Base-by-base conservation (phyloP, 441 rosid species). In the Euphorbia neoarborescens region DNA sequence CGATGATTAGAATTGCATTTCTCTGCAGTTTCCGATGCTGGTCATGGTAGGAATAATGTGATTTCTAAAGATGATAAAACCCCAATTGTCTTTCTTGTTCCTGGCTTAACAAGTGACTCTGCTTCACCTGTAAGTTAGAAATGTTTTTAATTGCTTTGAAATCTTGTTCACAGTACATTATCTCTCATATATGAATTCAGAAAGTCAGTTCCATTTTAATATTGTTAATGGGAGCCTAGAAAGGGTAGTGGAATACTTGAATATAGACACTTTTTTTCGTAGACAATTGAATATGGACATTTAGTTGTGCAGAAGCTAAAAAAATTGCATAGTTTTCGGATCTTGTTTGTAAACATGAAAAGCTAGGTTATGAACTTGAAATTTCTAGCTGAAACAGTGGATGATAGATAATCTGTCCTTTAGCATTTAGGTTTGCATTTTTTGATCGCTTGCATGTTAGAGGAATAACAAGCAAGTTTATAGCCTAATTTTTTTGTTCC, bases 71-170 rank as follows among this genome's bases (percentile, higher is more conserved):
- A 88, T 68, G 93, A 85, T 15, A 76, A 81, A 17, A 87, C 84
- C 2, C 95, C 91, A 0, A 84, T 87, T 78, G 88, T 81, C 67
- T 54, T 90, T 65, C 84, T 89, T 63, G 80, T 92, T 81, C 98
- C 95, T 57, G 98, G 96, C 74, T 72, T 92, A 78, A 85, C 98
- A 48, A 92, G 96, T 73, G 92, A 90, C 82, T 90, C 96, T 75
- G 34, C 84, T 46, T 79, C 98, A 80, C 65, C 88, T 15, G 95
- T 92, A 79, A 86, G 95, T 82, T 62, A 48, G 62, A 50, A 61
- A 40, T 40, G 40, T 30, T 32, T 7, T 53, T 14, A 17, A 25
- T 71, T 8, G 15, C 44, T 37, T 67, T 50, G 10, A 37, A 64
- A 54, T 53, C 22, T 35, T 72, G 34, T 56, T 58, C 51, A 25